phyloP scores from a whole-genome alignment of 768 basidiomycete genomes.

The Chalciporus sphaerocephalus region DNA sequence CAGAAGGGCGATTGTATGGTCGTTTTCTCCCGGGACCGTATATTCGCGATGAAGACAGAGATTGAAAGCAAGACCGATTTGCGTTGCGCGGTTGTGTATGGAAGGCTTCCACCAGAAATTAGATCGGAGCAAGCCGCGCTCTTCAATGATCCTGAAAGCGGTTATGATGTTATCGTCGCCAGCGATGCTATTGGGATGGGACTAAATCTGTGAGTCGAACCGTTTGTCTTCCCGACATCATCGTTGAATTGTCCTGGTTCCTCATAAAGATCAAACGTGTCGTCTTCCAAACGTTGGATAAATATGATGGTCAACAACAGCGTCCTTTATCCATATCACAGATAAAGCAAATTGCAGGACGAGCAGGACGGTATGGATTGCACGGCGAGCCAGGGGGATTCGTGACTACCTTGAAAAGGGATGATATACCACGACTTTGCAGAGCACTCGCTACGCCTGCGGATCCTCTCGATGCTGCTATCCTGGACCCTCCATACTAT shows the following conservation, averaged over 20 bases:
- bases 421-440: constrained; percentile 59
- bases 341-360: constrained; percentile 91
- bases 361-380: constrained; percentile 86
- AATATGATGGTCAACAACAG: constrained; percentile 52
- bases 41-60: constrained; percentile 70
- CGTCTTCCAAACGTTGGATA: constrained; percentile 67
- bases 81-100: constrained; percentile 90
- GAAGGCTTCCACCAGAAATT: constrained; percentile 86
- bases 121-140: constrained; percentile 87
- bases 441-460: constrained; percentile 51
- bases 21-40: constrained; percentile 69
- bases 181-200: constrained; percentile 98
- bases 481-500: constrained; percentile 34
- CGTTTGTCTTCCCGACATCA: neutral
- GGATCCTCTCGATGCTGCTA: constrained; percentile 48
- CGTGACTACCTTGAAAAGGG: constrained; percentile 64
- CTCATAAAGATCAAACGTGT: constrained; percentile 86
- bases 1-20: constrained; percentile 88
- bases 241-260: neutral
- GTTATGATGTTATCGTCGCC: constrained; percentile 85
- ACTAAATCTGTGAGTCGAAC: constrained; percentile 74
- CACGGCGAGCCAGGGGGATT: constrained; percentile 55
- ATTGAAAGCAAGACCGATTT: constrained; percentile 72
- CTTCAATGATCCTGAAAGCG: constrained; percentile 84
- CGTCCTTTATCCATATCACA: constrained; percentile 61